A percentile compares a stretch with the other conserved stretches of the same genome.
These are phyloP conservation scores for Rutstroemia sydowiana DNA, from an alignment of 2,329 filamentous ascomycete species.

Conservation along the genomic window DNA sequence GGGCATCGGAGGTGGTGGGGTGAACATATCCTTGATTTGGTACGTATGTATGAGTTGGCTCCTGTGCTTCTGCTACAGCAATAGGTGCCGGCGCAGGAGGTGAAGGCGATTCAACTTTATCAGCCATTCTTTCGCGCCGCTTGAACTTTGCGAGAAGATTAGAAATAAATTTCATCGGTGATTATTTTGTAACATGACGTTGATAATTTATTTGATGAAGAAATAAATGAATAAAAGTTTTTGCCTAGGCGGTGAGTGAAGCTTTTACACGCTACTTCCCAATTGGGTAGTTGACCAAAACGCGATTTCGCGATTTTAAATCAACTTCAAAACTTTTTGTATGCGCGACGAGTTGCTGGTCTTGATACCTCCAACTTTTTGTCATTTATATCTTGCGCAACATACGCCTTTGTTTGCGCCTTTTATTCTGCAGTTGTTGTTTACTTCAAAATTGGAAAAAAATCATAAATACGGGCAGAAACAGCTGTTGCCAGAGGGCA, in stretches of 20 bases:
- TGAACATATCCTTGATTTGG: slow-evolving; percentile 42
- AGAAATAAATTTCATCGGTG: not conserved
- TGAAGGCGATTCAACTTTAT: slow-evolving; percentile 9
- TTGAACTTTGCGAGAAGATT: not conserved
- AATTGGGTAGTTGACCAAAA: not conserved
- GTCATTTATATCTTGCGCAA: too few relatives aligned
- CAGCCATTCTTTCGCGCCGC: slow-evolving; percentile 14
- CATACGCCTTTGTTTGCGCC: not conserved
- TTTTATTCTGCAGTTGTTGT: too few relatives aligned
- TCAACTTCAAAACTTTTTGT: slow-evolving; percentile 7
- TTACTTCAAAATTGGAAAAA: too few relatives aligned
- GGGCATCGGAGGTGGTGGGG: slow-evolving; percentile 29
- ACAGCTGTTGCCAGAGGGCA: too few relatives aligned
- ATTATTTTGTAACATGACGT: too few relatives aligned
- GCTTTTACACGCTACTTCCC: slow-evolving; percentile 2
- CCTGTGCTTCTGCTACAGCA: slow-evolving; percentile 36
- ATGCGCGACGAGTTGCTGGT: slow-evolving; percentile 4
- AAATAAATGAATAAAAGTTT: slow-evolving; percentile 8
- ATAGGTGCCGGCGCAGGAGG: too few relatives aligned
- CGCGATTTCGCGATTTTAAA: slow-evolving; percentile 2
- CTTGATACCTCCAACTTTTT: too few relatives aligned
- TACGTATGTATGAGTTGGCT: slow-evolving; percentile 40
- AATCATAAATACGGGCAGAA: too few relatives aligned
- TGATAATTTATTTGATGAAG: not conserved
- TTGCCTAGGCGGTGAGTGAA: slow-evolving; percentile 6